phyloP scores from a whole-genome alignment of 306 rosid genomes.

The Trifolium subterraneum region DNA sequence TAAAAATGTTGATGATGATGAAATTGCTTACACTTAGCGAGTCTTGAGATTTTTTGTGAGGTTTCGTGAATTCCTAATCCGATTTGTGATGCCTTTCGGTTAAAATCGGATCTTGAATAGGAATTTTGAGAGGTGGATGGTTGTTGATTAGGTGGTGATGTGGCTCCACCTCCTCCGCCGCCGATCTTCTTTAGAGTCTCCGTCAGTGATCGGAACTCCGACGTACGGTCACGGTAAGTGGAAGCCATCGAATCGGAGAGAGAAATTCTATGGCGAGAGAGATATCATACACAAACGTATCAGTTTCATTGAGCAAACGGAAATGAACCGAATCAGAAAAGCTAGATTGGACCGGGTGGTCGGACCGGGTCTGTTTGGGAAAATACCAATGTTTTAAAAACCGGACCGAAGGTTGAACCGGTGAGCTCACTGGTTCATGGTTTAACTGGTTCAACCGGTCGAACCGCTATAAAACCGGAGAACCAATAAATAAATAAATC shows the following conservation, averaged over 20 bases:
- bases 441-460: too few relatives aligned
- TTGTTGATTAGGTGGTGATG: conserved; percentile 39
- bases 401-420: too few relatives aligned
- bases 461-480: too few relatives aligned
- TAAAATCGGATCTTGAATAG: conserved; percentile 78
- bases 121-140: conserved; percentile 51
- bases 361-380: background rate
- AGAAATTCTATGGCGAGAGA: background rate
- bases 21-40: conserved; percentile 59
- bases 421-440: too few relatives aligned
- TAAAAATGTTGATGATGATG: background rate
- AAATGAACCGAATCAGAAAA: background rate
- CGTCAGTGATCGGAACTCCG: conserved; percentile 79
- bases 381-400: too few relatives aligned
- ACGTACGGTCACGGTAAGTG: conserved; percentile 81
- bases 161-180: conserved; percentile 35
- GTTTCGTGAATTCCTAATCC: conserved; percentile 83
- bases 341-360: background rate
- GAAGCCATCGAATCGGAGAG: conserved; percentile 59
- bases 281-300: conserved; percentile 20
- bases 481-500: too few relatives aligned
- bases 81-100: conserved; percentile 78
- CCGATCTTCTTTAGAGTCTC: conserved; percentile 72
- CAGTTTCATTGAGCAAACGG: conserved; percentile 5
- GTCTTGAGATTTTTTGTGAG: conserved; percentile 75